Evolutionary conservation across 345 rosid genomes (phyloP), one percentile per base, ranked within the genome.

Genomic region (Populus alba): DNA sequence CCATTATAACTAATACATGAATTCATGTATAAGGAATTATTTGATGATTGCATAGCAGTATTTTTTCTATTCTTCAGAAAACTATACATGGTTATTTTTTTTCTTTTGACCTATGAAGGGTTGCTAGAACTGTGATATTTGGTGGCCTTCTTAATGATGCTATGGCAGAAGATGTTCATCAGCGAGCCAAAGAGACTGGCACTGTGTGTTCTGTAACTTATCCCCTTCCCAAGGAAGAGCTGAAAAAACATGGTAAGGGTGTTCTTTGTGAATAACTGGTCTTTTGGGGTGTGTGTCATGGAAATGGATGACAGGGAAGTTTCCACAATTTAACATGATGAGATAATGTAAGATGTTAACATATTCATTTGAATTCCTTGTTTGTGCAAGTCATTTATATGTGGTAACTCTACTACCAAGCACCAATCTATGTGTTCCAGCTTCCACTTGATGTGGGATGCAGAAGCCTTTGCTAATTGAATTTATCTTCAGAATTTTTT

Each of bases 101-200:
- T 55, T 71, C 20, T 79, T 66, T 62, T 47, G 17, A 71, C 66
- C 79, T 57, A 51, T 83, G 81, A 75, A 96, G 99, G 94, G 91
- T 92, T 84, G 97, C 97, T 20, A 90, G 97, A 88, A 96, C 93
- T 79, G 91, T 96, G 25, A 85, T 94, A 85, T 86, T 92, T 83
- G 99, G 99, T 77, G 94, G 97, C 71, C 94, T 93, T 87, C 78
- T 78, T 70, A 79, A 86, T 86, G 83, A 86, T 81, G 88, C 87
- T 83, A 86, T 91, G 93, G 97, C 92, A 33, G 92, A 92, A 74
- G 84, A 84, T 43, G 91, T 92, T 81, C 98, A 92, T 81, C 74
- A 61, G 35, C 85, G 72, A 81, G 97, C 93, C 38, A 84, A 83
- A 85, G 89, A 87, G 81, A 84, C 84, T 71, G 98, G 97, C 69